These are phyloP conservation scores for Rhizopogon vesiculosus DNA, from an alignment of 768 basidiomycete species.

Conservation along the genomic window DNA sequence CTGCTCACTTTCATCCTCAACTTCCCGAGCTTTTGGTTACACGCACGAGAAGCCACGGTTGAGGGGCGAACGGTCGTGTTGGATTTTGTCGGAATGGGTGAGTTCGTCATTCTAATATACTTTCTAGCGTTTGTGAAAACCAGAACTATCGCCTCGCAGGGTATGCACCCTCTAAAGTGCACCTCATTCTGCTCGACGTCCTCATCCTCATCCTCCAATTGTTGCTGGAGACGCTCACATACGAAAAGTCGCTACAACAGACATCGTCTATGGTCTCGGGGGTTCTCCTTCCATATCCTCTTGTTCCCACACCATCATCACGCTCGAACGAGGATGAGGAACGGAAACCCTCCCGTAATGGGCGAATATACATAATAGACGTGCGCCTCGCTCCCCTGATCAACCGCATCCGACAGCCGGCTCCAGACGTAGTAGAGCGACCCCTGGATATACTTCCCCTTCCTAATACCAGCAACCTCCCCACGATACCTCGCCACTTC, in stretches of 20 bases:
- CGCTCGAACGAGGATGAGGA: slow-evolving; percentile 21
- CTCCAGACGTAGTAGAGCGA: slow-evolving; percentile 28
- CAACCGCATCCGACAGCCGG: slow-evolving; percentile 52
- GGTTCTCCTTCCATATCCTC: slow-evolving; percentile 27
- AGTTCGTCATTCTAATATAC: background rate
- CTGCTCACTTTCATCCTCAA: slow-evolving; percentile 55
- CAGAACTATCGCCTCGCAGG: slow-evolving; percentile 28
- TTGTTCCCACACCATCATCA: slow-evolving; percentile 13
- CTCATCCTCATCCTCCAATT: slow-evolving; percentile 64
- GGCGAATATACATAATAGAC: slow-evolving; percentile 55
- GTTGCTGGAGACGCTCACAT: slow-evolving; percentile 62
- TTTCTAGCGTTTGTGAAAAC: background rate
- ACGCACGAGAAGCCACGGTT: slow-evolving; percentile 45
- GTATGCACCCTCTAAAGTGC: slow-evolving; percentile 57
- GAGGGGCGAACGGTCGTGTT: slow-evolving; percentile 64
- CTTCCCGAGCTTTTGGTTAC: slow-evolving; percentile 54
- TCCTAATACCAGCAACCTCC: slow-evolving; percentile 56
- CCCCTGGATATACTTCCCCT: slow-evolving; percentile 43
- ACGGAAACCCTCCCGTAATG: slow-evolving; percentile 17
- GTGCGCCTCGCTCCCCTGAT: slow-evolving; percentile 52
- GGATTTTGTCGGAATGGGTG: slow-evolving; percentile 78
- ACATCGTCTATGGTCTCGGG: slow-evolving; percentile 39
- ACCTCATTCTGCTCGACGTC: slow-evolving; percentile 64
- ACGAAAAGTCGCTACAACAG: slow-evolving; percentile 46
- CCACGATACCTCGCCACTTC: slow-evolving; percentile 38